Evolutionary conservation across 805 yeast genomes (phyloP).

Genomic region (Candida oleophila): DNA sequence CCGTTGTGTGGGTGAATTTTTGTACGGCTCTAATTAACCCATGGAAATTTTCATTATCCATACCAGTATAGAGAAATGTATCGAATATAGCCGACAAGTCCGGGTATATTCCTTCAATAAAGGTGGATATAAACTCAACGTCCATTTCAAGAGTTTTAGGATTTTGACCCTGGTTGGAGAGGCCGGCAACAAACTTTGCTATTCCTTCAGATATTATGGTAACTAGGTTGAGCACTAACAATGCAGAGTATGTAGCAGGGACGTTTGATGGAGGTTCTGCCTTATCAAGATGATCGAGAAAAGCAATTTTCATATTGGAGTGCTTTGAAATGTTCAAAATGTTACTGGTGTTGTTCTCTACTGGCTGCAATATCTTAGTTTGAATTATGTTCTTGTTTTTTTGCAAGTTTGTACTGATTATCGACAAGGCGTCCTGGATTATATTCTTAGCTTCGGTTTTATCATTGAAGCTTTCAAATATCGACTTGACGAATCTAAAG

Average conservation of each 20-base stretch:
- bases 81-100: constrained; percentile 27
- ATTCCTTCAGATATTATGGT: constrained; percentile 67
- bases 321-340: constrained; percentile 33
- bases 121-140: constrained; percentile 34
- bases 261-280: constrained; percentile 51
- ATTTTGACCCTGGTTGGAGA: constrained; percentile 27
- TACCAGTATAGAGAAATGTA: constrained; percentile 56
- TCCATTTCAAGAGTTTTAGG: constrained; percentile 27
- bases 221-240: constrained; percentile 55
- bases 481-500: constrained; percentile 45
- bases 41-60: constrained; percentile 73
- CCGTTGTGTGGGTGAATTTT: constrained; percentile 78
- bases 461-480: constrained; percentile 64
- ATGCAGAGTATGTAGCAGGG: constrained; percentile 58
- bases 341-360: neutral
- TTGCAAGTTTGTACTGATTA: constrained; percentile 28
- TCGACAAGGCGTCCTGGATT: constrained; percentile 50
- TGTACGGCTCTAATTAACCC: constrained; percentile 70
- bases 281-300: constrained; percentile 80
- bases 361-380: constrained; percentile 1
- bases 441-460: constrained; percentile 57
- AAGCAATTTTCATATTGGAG: constrained; percentile 51
- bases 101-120: constrained; percentile 28
- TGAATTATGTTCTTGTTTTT: neutral
- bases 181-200: constrained; percentile 48